Conservation (phyloP, 176 grass and related monocot species). For the maize (Zea mays) region Zm-B73-REFERENCE-NAM-5.0 NC_050103.1:137427501-137428000, state of each 20-base stretch:
- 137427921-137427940: constrained; percentile 94
- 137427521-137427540: no score
- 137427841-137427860: constrained; percentile 51
- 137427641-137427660: no score
- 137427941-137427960: no score
- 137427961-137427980: no score
- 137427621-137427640: no score
- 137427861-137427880: constrained; percentile 96
- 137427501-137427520: no score
- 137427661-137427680: no score
- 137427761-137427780: constrained; percentile 96
- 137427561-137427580: no score
- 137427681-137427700: constrained; percentile 35
- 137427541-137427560: no score
- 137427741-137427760: constrained; percentile 88
- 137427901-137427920: constrained; percentile 94
- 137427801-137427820: constrained; percentile 2
- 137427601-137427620: no score
- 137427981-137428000: no score
- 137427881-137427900: constrained; percentile 95
- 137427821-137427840: constrained; percentile 9
- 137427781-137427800: constrained; percentile 9
- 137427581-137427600: no score
- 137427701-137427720: constrained; percentile 95
- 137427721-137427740: constrained; percentile 95